These are phyloP conservation scores for Mrakia blollopis DNA, from an alignment of 768 basidiomycete species.

Conservation along the genomic window DNA sequence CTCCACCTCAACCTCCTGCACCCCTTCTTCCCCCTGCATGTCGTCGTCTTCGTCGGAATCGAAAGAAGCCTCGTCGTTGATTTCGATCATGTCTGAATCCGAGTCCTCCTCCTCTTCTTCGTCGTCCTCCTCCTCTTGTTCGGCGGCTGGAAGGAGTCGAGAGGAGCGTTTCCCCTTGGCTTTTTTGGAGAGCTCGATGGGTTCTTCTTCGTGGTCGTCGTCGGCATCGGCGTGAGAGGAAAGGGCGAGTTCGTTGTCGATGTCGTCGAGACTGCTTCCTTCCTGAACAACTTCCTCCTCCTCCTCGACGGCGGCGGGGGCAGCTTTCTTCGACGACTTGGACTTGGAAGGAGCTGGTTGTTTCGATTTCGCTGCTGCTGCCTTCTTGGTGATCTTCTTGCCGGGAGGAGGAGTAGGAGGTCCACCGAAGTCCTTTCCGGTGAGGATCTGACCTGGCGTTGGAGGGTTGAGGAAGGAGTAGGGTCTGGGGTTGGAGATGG, in stretches of 20 bases:
- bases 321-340: background rate
- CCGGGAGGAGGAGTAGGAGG: background rate
- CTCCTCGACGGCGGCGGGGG: background rate
- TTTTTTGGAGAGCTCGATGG: background rate
- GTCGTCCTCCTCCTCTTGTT: background rate
- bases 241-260: background rate
- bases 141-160: background rate
- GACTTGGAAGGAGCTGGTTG: too few species aligned
- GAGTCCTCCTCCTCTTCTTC: background rate
- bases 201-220: background rate
- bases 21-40: background rate
- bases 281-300: background rate
- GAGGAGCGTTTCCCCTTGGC: background rate
- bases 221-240: background rate
- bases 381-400: background rate
- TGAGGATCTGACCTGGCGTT: background rate
- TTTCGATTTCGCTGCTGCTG: background rate
- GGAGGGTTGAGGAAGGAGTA: constrained; percentile 1
- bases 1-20: background rate
- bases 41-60: background rate
- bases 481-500: background rate
- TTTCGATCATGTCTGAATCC: background rate
- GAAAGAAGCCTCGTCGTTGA: background rate
- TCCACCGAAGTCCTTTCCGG: constrained; percentile 2
- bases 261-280: constrained; percentile 14